Conservation (phyloP, 2,329 filamentous ascomycete species). For the Pleurostoma richardsiae region DNA sequence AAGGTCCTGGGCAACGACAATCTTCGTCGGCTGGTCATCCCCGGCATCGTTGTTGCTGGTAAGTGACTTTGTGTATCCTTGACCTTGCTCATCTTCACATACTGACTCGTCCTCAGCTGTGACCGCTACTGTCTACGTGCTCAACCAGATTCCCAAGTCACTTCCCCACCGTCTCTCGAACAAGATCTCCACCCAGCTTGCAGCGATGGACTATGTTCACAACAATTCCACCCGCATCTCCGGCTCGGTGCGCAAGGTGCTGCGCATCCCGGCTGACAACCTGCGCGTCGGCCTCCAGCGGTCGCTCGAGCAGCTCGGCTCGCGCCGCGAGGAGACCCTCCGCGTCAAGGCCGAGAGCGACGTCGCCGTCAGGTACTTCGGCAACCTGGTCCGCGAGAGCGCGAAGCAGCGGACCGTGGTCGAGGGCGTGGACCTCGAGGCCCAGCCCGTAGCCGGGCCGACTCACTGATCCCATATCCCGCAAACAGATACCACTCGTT, state of each 20-base stretch:
- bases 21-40: slow-evolving; percentile 72
- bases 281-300: slow-evolving; percentile 78
- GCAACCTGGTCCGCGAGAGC: slow-evolving; percentile 70
- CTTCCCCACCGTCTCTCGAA: slow-evolving; percentile 78
- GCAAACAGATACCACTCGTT: too few relatives aligned
- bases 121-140: slow-evolving; percentile 72
- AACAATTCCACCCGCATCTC: slow-evolving; percentile 81
- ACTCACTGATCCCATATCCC: too few relatives aligned
- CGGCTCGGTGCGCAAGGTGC: slow-evolving; percentile 78
- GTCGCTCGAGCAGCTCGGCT: slow-evolving; percentile 76
- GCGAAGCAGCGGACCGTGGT: slow-evolving; percentile 45
- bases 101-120: slow-evolving; percentile 50
- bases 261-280: slow-evolving; percentile 82
- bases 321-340: slow-evolving; percentile 74
- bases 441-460: slow-evolving; percentile 27
- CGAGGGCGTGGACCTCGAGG: slow-evolving; percentile 49
- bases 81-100: slow-evolving; percentile 4
- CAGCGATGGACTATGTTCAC: slow-evolving; percentile 87
- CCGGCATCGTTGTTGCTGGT: slow-evolving; percentile 75
- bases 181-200: slow-evolving; percentile 79
- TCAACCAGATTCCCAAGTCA: slow-evolving; percentile 83
- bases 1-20: slow-evolving; percentile 78
- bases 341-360: slow-evolving; percentile 81
- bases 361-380: slow-evolving; percentile 84
- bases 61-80: slow-evolving; percentile 33